Conservation (phyloP, 2,329 filamentous ascomycete species). For the Tolypocladium pustulatum region DNA sequence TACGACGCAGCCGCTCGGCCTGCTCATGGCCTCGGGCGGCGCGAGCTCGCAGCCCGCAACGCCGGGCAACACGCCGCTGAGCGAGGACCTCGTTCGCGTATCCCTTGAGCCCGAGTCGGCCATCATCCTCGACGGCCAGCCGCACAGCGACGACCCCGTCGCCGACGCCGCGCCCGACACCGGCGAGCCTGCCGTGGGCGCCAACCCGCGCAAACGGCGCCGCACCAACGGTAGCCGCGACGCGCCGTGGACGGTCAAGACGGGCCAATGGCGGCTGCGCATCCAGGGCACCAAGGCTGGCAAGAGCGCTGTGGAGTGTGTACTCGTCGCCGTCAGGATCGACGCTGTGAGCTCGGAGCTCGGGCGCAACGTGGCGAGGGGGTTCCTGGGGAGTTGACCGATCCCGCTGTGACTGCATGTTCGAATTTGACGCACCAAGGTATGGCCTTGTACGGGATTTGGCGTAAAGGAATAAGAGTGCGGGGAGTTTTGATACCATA, state of each 20-base stretch:
- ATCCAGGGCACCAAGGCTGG: constrained; percentile 44
- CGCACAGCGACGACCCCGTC: constrained; percentile 20
- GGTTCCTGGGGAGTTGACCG: constrained; percentile 41
- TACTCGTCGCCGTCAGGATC: constrained; percentile 66
- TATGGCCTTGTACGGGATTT: not conserved
- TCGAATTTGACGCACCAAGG: not conserved
- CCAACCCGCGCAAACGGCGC: constrained; percentile 34
- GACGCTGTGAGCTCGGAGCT: constrained; percentile 59
- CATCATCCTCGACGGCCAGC: constrained; percentile 47
- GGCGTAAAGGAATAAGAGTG: not conserved
- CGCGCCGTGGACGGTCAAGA: constrained; percentile 52
- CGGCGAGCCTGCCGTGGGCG: constrained; percentile 7
- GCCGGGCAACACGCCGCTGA: constrained; percentile 59
- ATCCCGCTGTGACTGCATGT: not conserved
- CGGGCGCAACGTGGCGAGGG: constrained; percentile 52
- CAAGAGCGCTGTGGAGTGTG: constrained; percentile 53
- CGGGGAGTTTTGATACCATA: not conserved
- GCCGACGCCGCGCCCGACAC: constrained; percentile 16
- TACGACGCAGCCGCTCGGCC: constrained; percentile 48
- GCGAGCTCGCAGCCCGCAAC: constrained; percentile 50
- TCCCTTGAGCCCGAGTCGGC: constrained; percentile 49
- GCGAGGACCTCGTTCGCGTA: constrained; percentile 59
- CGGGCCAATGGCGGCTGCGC: constrained; percentile 61
- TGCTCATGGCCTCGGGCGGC: constrained; percentile 57
- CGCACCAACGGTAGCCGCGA: constrained; percentile 23